A percentile compares a stretch with the other conserved stretches of the same genome.
These are phyloP conservation scores for Lepidium aucheri DNA, from an alignment of 345 rosid species.

Conservation along the genomic window DNA sequence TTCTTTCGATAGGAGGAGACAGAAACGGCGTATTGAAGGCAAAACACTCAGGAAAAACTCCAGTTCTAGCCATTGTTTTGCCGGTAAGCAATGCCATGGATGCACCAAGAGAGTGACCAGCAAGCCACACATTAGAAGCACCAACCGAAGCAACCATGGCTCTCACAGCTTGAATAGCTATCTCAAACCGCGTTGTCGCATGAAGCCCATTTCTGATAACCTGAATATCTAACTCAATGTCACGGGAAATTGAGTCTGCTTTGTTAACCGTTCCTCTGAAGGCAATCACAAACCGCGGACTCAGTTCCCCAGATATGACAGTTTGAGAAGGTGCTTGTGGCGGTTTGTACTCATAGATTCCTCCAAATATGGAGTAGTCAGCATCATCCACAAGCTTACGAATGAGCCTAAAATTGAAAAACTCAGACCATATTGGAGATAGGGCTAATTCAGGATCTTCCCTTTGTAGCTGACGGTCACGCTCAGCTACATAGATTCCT, in stretches of 20 bases:
- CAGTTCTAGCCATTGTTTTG: slow-evolving; percentile 60
- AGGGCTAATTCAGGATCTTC: slow-evolving; percentile 43
- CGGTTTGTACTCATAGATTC: slow-evolving; percentile 59
- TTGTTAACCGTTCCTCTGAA: slow-evolving; percentile 78
- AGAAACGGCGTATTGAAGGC: slow-evolving; percentile 83
- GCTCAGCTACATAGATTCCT: slow-evolving; percentile 69
- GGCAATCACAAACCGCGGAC: slow-evolving; percentile 61
- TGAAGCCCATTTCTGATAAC: slow-evolving; percentile 62
- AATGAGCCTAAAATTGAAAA: slow-evolving; percentile 53
- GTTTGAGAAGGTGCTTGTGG: slow-evolving; percentile 19
- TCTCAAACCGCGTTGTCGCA: slow-evolving; percentile 61
- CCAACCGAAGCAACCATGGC: slow-evolving; percentile 61
- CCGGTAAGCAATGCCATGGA: slow-evolving; percentile 77
- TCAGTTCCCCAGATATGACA: slow-evolving; percentile 25
- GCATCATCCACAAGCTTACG: slow-evolving; percentile 57
- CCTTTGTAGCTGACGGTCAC: slow-evolving; percentile 80
- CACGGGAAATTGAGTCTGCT: slow-evolving; percentile 56
- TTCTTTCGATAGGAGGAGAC: slow-evolving; percentile 67
- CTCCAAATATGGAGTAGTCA: slow-evolving; percentile 76
- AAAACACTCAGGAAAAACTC: slow-evolving; percentile 47
- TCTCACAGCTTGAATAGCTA: slow-evolving; percentile 67
- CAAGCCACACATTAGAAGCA: slow-evolving; percentile 67
- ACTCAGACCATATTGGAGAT: slow-evolving; percentile 84
- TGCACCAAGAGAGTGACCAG: slow-evolving; percentile 92
- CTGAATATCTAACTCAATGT: slow-evolving; percentile 54